These are phyloP conservation scores for Crithidia expoeki DNA, from an alignment of 208 protist species.

Conservation along the genomic window DNA sequence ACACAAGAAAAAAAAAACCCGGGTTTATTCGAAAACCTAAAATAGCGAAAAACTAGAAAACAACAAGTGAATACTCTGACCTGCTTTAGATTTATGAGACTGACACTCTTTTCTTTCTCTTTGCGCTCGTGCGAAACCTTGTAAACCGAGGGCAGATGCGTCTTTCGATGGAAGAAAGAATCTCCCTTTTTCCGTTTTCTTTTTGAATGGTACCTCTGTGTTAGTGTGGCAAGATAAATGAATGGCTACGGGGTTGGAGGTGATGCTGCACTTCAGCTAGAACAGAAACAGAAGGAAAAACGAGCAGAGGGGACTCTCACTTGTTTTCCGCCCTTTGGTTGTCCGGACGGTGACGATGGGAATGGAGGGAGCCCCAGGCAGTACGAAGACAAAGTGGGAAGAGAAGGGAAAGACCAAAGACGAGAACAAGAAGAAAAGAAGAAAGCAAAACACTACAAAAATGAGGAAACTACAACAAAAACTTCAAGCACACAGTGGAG, in stretches of 20 bases:
- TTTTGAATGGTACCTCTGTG: too few species aligned
- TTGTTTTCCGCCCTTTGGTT: background rate
- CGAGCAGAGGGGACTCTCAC: background rate
- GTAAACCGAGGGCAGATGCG: too few species aligned
- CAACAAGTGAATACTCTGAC: too few species aligned
- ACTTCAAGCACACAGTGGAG: constrained; percentile 5
- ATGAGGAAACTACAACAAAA: background rate
- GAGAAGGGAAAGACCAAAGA: too few species aligned
- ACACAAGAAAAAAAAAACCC: too few species aligned
- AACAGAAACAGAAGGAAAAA: background rate
- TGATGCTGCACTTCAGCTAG: background rate
- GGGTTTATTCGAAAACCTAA: too few species aligned
- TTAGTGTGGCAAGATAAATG: too few species aligned
- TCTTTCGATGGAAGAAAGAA: background rate
- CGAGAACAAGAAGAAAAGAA: background rate
- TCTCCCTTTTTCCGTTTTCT: too few species aligned
- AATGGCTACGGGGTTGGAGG: background rate
- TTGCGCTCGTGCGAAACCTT: too few species aligned
- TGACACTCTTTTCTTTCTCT: background rate
- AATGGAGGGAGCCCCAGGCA: background rate
- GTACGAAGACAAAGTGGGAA: too few species aligned
- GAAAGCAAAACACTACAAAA: background rate
- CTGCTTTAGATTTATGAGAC: too few species aligned
- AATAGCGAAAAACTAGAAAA: too few species aligned
- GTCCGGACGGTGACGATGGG: background rate